Evolutionary conservation across 768 basidiomycete species (phyloP).

Genomic region (Naganishia antarctica): DNA sequence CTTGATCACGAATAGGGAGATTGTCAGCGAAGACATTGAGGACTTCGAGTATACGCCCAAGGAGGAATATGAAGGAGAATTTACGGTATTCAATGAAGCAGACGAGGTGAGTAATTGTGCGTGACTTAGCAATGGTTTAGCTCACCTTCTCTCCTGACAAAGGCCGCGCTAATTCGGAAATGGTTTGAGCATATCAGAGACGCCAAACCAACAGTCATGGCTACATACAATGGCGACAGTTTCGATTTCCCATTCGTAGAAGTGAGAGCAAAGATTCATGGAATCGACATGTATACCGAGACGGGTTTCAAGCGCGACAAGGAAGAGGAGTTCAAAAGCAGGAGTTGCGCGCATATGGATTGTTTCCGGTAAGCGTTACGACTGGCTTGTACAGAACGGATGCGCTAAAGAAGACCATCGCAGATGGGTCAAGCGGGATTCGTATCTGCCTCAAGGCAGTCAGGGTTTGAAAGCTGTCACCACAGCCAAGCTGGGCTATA

Average conservation of each 20-base stretch:
- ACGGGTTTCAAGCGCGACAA: conserved; percentile 85
- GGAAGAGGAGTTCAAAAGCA: conserved; percentile 92
- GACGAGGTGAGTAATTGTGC: conserved; percentile 65
- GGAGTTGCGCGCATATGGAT: conserved; percentile 94
- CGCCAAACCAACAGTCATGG: conserved; percentile 91
- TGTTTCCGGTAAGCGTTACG: conserved; percentile 65
- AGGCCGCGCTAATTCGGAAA: conserved; percentile 73
- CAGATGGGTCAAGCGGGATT: conserved; percentile 95
- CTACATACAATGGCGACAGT: conserved; percentile 97
- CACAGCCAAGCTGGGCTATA: conserved; percentile 88
- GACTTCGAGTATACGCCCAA: conserved; percentile 99
- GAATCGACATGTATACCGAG: conserved; percentile 94
- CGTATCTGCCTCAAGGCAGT: conserved; percentile 94
- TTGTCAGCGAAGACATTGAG: conserved; percentile 93
- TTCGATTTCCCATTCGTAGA: conserved; percentile 98
- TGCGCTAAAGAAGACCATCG: neutral
- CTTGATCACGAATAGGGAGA: conserved; percentile 94
- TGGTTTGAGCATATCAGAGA: conserved; percentile 95
- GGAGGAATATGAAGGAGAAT: conserved; percentile 94
- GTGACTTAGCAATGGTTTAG: neutral
- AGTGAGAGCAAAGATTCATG: conserved; percentile 75
- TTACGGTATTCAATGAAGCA: conserved; percentile 87
- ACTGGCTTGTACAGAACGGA: neutral
- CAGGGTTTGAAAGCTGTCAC: conserved; percentile 98
- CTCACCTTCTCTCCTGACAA: conserved; percentile 24